Evolutionary conservation across 2,329 filamentous ascomycete species (phyloP).

Genomic region (Tolypocladium ovalisporum): DNA sequence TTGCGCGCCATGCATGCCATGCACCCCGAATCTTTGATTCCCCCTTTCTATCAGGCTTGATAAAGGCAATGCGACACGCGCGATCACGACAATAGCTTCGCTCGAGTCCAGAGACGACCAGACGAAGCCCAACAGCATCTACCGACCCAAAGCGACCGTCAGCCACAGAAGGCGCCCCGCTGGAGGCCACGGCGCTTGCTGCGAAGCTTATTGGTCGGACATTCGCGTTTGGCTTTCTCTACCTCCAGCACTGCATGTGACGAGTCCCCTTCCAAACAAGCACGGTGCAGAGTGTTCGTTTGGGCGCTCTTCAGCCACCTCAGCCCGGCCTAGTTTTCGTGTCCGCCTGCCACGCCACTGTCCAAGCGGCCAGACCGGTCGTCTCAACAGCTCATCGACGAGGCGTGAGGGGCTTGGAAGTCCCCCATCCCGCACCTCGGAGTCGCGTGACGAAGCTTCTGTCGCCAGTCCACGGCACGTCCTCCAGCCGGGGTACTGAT

Average conservation of each 20-base stretch:
- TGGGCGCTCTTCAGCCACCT: neutral
- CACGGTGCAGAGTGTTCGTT: neutral
- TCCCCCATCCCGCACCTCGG: neutral
- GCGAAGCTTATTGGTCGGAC: constrained; percentile 1
- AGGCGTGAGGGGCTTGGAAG: neutral
- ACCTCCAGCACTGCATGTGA: neutral
- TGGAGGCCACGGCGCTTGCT: neutral
- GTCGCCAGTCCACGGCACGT: neutral
- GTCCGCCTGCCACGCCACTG: neutral
- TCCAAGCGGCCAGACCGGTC: neutral
- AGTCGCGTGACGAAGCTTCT: neutral
- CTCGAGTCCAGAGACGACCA: neutral
- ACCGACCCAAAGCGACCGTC: neutral
- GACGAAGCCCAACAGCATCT: neutral
- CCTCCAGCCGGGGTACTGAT: neutral
- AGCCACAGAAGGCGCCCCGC: neutral
- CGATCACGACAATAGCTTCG: neutral
- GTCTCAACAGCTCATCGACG: neutral
- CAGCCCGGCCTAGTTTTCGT: neutral
- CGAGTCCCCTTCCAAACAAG: neutral
- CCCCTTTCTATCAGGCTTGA: neutral
- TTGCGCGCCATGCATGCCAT: neutral
- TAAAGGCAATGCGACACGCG: neutral
- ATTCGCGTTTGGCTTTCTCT: neutral
- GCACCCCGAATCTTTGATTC: neutral